phyloP scores from a whole-genome alignment of 23 red algal genomes.

The Agarophyton chilense region DNA sequence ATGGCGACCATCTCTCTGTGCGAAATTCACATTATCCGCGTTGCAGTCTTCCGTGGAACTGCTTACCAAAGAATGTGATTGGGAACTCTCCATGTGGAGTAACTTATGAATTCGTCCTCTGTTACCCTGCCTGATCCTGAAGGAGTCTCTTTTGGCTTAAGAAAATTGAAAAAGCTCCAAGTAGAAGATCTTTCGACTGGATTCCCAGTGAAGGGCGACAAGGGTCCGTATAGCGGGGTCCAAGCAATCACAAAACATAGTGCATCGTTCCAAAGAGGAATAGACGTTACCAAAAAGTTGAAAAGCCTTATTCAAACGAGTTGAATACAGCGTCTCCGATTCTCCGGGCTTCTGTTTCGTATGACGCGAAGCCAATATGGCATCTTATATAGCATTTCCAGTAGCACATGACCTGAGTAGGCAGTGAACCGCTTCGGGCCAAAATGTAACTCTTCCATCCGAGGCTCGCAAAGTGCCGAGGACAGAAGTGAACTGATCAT shows the following conservation, averaged over 20 bases:
- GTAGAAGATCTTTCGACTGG: not conserved
- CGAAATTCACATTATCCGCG: not conserved
- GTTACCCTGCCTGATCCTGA: not conserved
- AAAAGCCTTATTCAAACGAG: not conserved
- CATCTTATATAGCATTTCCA: not conserved
- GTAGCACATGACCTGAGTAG: not conserved
- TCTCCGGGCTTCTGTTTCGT: not conserved
- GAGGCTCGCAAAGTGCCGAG: too few species aligned
- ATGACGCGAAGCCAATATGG: not conserved
- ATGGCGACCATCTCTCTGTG: not conserved
- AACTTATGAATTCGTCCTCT: not conserved
- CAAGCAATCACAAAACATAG: not conserved
- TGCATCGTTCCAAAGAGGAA: not conserved
- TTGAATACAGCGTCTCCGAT: not conserved
- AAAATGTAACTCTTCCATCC: not conserved
- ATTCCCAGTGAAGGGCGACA: not conserved
- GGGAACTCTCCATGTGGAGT: not conserved
- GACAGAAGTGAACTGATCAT: not conserved
- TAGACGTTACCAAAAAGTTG: conserved; percentile 2
- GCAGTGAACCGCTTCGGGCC: conserved; percentile 20
- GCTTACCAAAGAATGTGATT: not conserved
- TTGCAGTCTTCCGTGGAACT: not conserved
- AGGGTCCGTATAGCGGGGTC: not conserved
- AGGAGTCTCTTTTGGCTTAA: not conserved
- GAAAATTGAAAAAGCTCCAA: conserved; percentile 7